A percentile compares a stretch with the other conserved stretches of the same genome.
phyloP scores from a whole-genome alignment of 2,329 filamentous ascomycete species.

The Didymella arachidicola region DNA sequence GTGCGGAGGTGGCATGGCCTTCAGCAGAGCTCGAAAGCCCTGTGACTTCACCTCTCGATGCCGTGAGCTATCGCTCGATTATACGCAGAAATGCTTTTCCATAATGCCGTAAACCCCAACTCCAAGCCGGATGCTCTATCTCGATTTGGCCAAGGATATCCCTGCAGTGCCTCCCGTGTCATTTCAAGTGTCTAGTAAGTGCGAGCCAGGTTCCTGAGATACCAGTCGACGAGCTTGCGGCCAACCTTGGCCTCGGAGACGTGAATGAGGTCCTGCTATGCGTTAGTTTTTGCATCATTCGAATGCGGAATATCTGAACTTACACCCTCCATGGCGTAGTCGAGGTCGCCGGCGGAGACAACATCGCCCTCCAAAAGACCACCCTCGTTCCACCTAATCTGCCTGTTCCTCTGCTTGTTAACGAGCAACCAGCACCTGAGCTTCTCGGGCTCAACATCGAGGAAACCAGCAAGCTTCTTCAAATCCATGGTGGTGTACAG shows the following conservation, averaged over 20 bases:
- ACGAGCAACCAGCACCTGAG: conserved; percentile 92
- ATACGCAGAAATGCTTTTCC: conserved; percentile 43
- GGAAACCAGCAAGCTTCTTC: conserved; percentile 96
- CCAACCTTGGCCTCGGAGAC: conserved; percentile 99
- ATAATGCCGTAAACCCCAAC: conserved; percentile 43
- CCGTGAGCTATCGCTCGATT: conserved; percentile 21
- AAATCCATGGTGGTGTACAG: conserved; percentile 99
- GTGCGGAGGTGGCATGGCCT: conserved; percentile 20
- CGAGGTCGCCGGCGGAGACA: conserved; percentile 91
- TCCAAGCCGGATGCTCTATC: conserved; percentile 49
- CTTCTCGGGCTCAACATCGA: conserved; percentile 96
- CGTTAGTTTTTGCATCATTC: conserved; percentile 30
- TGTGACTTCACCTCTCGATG: conserved; percentile 23
- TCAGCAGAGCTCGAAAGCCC: conserved; percentile 16
- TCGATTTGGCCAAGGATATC: conserved; percentile 25
- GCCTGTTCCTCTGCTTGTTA: conserved; percentile 98
- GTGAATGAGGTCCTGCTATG: conserved; percentile 84
- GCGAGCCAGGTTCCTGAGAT: conserved; percentile 93
- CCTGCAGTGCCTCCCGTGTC: conserved; percentile 14
- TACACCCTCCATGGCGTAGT: conserved; percentile 95
- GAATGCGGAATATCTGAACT: conserved; percentile 52
- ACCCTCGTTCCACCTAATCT: conserved; percentile 91
- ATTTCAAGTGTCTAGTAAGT: conserved; percentile 72
- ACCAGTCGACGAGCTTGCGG: conserved; percentile 97
- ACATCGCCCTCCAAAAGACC: conserved; percentile 90